These are phyloP conservation scores for Dothistroma septosporum DNA, from an alignment of 2,329 filamentous ascomycete genomes.

Conservation along the genomic window DNA sequence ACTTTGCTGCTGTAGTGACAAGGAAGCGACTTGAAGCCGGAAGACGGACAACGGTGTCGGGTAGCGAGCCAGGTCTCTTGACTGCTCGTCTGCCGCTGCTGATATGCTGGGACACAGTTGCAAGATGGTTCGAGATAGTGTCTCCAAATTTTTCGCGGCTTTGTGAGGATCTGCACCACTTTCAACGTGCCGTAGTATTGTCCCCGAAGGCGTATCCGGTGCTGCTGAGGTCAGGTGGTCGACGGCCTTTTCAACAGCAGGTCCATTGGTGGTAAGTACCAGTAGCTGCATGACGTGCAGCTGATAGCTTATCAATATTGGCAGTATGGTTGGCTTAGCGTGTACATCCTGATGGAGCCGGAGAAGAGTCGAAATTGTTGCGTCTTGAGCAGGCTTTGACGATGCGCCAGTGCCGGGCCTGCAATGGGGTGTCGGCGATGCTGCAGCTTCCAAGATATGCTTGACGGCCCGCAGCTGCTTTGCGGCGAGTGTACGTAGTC, in stretches of 20 bases:
- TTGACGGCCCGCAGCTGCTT: constrained; percentile 67
- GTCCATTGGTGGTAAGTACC: constrained; percentile 56
- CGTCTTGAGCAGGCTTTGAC: neutral
- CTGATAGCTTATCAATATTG: constrained; percentile 62
- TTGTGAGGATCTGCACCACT: constrained; percentile 52
- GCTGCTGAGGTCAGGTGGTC: constrained; percentile 53
- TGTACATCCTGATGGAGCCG: neutral
- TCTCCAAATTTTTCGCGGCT: constrained; percentile 62
- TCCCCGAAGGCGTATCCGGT: constrained; percentile 54
- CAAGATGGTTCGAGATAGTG: constrained; percentile 60
- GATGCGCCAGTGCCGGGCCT: neutral
- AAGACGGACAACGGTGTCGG: constrained; percentile 57
- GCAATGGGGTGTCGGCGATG: neutral
- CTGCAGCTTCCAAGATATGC: constrained; percentile 52
- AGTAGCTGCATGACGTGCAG: constrained; percentile 62
- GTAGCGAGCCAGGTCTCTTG: constrained; percentile 52
- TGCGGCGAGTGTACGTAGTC: constrained; percentile 62
- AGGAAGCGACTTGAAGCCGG: constrained; percentile 60
- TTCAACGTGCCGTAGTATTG: constrained; percentile 51
- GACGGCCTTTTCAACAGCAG: constrained; percentile 55
- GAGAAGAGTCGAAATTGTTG: neutral
- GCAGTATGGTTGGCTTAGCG: constrained; percentile 30
- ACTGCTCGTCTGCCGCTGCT: constrained; percentile 56
- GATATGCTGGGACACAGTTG: constrained; percentile 65
- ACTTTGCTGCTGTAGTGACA: constrained; percentile 59